Evolutionary conservation across 176 grass and related monocot genomes (phyloP), one percentile per base, ranked within the genome.

Genomic region (Avena eriantha): DNA sequence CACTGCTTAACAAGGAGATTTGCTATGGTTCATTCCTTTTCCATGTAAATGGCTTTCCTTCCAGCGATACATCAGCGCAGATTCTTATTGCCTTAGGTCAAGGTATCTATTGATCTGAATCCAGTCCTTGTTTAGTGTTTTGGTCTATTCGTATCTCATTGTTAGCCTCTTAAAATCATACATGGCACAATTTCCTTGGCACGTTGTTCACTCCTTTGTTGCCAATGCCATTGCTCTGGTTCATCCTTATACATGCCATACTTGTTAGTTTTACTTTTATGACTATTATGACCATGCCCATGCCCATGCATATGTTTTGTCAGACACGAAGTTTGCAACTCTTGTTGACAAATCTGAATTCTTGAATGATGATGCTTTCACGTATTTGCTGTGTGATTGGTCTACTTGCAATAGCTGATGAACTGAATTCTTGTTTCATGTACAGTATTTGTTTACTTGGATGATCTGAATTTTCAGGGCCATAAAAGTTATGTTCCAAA

Each of bases 401-500:
- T 18, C 6, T 43, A 10, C 55, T 26, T 61, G 69, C 69, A 59
- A 35, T 31, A 11, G 5, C 36, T 76, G 14, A 67, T 74, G 58
- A 58, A 5, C 19, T 57, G 23, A 48, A 65, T 64, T 39, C 4
- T 53, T 63, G 24, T 70, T 79, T 87, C 23, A 26, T 73, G 0
- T 29, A 35, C 61, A 47, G 17, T 70, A 51, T 82, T 87, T 69
- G 4, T 73, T 87, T 61, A 81, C 87, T 59, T 61, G 4, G 3
- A 53, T 88, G 68, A 73, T 96, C 64, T 81, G n/a, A 59, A 65
- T 72, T 89, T 92, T 60, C 88, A 98, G 95, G 95, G 95, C 73
- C 95, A 98, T 80, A 98, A 98, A 88, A 98, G 95, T 82, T 98
- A 98, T 69, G 95, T 98, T 36, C 95, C 95, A 76, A 98, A 95